Evolutionary conservation across 2,329 filamentous ascomycete genomes (phyloP), one percentile per base, ranked within the genome.

Genomic region (Aphanocladium album): DNA sequence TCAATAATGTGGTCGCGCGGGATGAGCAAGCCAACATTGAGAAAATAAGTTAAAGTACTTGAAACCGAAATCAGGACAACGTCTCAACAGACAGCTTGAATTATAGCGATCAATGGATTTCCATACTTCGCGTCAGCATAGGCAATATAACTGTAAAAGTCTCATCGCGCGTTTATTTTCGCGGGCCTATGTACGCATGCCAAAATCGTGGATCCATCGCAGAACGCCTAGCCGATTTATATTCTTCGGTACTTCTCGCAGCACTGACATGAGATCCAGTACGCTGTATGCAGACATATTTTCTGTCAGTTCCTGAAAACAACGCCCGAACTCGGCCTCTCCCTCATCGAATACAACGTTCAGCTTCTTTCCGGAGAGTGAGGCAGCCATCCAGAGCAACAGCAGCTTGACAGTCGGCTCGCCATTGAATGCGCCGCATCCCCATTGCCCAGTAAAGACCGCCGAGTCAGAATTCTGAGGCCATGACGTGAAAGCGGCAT

Each of bases 351-450:
- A 67, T 1, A 66, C 33, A 25, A 68, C 57, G 1, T 46, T 60
- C 27, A 74, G 35, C 17, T 59, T 52, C 8, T 69, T 62, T 37
- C 62, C 55, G 1, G 69, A 65, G 14, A 63, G 45, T 0, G 69
- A 71, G 0, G 71, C 69, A 5, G 73, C 72, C 2, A 72, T 64
- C 72, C 71, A 75, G 12, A 74, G 55, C 5, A 74, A 5, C 2
- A 69, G 39, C 47, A 70, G 55, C 55, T 75, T 75, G 0, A 70
- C 64, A 2, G 65, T 71, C 17, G 69, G 68, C 43, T 73, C 70
- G 3, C 72, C 71, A 11, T 70, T 70, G 30, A 75, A 75, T 0
- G 71, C 72, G 25, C 73, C 72, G 23, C 73, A 75, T 2, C 73
- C 72, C 72, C 73, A 74, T 3, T 69, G 62, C 0, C 71, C 72